Conservation (phyloP, 2,329 filamentous ascomycete species). For the Paracamarosporium sp. region DNA sequence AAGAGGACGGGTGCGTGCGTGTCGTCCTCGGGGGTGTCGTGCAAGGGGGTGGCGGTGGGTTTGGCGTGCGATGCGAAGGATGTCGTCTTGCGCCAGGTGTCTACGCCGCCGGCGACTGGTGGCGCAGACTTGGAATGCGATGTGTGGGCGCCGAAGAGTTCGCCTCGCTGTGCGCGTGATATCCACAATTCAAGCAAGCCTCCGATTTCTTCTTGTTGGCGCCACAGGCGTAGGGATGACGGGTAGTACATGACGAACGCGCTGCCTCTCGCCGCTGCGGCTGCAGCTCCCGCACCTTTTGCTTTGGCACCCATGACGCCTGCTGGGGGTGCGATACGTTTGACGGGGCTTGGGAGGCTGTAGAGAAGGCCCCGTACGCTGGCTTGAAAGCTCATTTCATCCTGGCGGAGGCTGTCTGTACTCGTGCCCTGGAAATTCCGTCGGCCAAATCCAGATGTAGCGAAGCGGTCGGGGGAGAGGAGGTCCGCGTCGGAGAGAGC, state of each 20-base stretch:
- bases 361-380: constrained; percentile 88
- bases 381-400: constrained; percentile 92
- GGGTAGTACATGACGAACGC: constrained; percentile 94
- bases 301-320: constrained; percentile 45
- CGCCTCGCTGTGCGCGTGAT: constrained; percentile 58
- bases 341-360: constrained; percentile 84
- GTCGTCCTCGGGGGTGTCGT: constrained; percentile 18
- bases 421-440: constrained; percentile 57
- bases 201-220: constrained; percentile 80
- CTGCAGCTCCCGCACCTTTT: constrained; percentile 28
- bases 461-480: constrained; percentile 76
- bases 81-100: constrained; percentile 43
- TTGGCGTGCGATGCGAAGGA: constrained; percentile 21
- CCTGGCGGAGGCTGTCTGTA: constrained; percentile 81
- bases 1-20: constrained; percentile 50
- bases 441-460: constrained; percentile 61
- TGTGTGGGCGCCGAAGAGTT: constrained; percentile 28
- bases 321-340: constrained; percentile 56
- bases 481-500: constrained; percentile 87
- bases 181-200: constrained; percentile 75
- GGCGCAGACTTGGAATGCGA: constrained; percentile 28
- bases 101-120: constrained; percentile 46
- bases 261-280: constrained; percentile 55
- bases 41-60: constrained; percentile 4
- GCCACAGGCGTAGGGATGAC: constrained; percentile 82